A percentile compares a stretch with the other conserved stretches of the same genome.
Conservation (phyloP, 306 rosid genomes). For the Fagus sylvatica region DNA sequence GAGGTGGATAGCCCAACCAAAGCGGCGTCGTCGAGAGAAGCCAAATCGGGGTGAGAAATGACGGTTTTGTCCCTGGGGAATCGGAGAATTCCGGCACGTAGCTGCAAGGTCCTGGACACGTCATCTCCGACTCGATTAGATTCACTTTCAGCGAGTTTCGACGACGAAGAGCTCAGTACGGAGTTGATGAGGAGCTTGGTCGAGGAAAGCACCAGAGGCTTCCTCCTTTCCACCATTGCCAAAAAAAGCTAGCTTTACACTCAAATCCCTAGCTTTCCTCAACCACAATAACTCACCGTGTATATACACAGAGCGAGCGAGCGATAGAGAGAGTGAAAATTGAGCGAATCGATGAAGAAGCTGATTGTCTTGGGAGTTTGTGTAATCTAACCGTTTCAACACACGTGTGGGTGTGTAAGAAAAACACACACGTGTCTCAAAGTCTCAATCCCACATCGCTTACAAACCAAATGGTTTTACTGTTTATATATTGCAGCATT, state of each 20-base stretch:
- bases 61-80: conserved; percentile 24
- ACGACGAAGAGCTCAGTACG: conserved; percentile 37
- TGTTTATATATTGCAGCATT: neutral
- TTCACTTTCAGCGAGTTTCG: conserved; percentile 11
- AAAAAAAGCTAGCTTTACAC: neutral
- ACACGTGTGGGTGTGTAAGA: too few relatives aligned
- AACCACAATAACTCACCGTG: neutral
- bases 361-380: neutral
- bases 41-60: conserved; percentile 27
- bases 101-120: conserved; percentile 20
- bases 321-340: neutral
- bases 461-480: too few relatives aligned
- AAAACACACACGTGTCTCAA: too few relatives aligned
- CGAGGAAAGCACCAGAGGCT: conserved; percentile 73
- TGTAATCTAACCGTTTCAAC: neutral
- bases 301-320: too few relatives aligned
- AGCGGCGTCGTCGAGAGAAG: conserved; percentile 63
- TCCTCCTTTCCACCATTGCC: conserved; percentile 75
- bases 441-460: too few relatives aligned
- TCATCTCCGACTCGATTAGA: conserved; percentile 13
- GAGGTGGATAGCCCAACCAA: conserved; percentile 64
- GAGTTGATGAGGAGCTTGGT: conserved; percentile 60
- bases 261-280: neutral
- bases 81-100: conserved; percentile 70
- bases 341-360: neutral